Conservation (phyloP, 495 filamentous ascomycete species). For the Penicillium manginii region DNA sequence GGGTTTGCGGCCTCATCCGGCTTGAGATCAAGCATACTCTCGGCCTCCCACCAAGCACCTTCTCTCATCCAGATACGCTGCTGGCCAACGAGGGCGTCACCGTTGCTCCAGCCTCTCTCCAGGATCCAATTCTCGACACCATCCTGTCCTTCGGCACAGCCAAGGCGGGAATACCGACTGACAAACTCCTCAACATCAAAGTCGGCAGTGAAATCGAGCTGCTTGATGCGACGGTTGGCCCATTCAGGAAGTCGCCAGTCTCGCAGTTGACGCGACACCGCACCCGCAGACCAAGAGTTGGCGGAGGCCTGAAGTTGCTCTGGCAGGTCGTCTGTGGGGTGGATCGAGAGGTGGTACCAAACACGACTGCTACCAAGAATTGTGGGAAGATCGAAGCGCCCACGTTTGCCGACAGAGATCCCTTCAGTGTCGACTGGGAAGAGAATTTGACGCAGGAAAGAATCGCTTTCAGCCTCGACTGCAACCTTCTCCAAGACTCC, state of each 20-base stretch:
- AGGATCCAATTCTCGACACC: constrained; percentile 95
- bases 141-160: constrained; percentile 87
- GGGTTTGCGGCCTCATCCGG: constrained; percentile 50
- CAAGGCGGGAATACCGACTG: constrained; percentile 76
- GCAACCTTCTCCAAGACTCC: constrained; percentile 84
- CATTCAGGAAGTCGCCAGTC: constrained; percentile 94
- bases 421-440: constrained; percentile 78
- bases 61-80: constrained; percentile 97
- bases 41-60: constrained; percentile 95
- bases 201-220: constrained; percentile 95
- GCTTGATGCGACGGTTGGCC: constrained; percentile 89
- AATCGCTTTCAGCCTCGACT: constrained; percentile 76
- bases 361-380: constrained; percentile 79
- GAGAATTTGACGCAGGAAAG: constrained; percentile 81
- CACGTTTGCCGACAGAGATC: constrained; percentile 70
- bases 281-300: constrained; percentile 85
- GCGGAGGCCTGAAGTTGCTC: constrained; percentile 65
- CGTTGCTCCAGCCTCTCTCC: constrained; percentile 97
- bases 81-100: constrained; percentile 87
- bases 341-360: constrained; percentile 93
- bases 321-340: constrained; percentile 86
- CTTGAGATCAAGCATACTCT: constrained; percentile 93
- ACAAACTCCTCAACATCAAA: constrained; percentile 94
- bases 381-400: constrained; percentile 72
- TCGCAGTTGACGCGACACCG: constrained; percentile 88